Conservation (phyloP, 164 flowering plant genomes). For the Kingdonia uniflora region DNA sequence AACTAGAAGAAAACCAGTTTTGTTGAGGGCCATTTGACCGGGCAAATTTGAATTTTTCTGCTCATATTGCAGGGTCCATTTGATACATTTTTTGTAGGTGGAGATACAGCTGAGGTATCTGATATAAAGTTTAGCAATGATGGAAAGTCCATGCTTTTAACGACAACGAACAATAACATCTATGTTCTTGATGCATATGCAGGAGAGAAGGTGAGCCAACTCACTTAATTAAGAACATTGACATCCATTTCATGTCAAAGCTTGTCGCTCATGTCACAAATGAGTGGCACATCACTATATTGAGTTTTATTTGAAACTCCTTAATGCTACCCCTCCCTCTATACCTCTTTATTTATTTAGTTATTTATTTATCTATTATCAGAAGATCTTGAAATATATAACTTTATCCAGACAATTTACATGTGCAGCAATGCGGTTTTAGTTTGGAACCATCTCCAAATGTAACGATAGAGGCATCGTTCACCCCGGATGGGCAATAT, state of each 20-base stretch:
- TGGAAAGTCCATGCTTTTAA: conserved; percentile 94
- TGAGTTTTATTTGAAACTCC: too few relatives aligned
- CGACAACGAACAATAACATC: conserved; percentile 75
- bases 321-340: too few relatives aligned
- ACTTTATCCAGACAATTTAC: neutral
- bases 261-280: too few relatives aligned
- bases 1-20: conserved; percentile 1
- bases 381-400: neutral
- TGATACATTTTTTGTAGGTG: conserved; percentile 94
- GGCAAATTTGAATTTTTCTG: conserved; percentile 1
- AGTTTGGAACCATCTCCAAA: conserved; percentile 78
- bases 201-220: conserved; percentile 74
- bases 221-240: neutral
- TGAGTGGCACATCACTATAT: too few relatives aligned
- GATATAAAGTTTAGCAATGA: conserved; percentile 98
- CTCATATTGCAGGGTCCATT: conserved; percentile 71
- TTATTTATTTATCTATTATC: too few relatives aligned
- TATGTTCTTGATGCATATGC: conserved; percentile 94
- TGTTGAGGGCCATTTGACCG: neutral
- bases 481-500: conserved; percentile 96
- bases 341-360: too few relatives aligned
- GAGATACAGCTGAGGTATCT: conserved; percentile 92
- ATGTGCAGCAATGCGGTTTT: conserved; percentile 83
- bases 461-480: conserved; percentile 71
- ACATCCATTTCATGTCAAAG: too few relatives aligned